These are phyloP conservation scores for Juglanconis juglandina DNA, from an alignment of 2,329 filamentous ascomycete genomes.

Conservation along the genomic window DNA sequence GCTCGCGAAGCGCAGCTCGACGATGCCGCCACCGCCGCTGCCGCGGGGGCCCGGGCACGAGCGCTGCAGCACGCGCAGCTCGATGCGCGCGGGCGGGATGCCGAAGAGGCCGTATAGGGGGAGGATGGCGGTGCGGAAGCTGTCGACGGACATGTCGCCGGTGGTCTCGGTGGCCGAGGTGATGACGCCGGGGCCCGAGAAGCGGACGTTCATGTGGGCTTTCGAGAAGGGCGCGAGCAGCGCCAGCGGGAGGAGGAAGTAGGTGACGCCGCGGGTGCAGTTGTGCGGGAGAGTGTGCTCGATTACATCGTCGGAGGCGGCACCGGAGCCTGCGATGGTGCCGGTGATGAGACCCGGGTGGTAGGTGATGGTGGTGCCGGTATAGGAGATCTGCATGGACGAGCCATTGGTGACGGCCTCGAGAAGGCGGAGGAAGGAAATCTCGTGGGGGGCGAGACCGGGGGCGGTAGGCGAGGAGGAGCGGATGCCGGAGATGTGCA, in stretches of 20 bases:
- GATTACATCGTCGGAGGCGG: slow-evolving; percentile 68
- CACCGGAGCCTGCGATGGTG: slow-evolving; percentile 70
- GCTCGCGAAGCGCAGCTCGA: slow-evolving; percentile 90
- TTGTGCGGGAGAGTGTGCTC: slow-evolving; percentile 75
- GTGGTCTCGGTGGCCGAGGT: slow-evolving; percentile 72
- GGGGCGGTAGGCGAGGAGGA: slow-evolving; percentile 80
- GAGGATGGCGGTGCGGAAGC: slow-evolving; percentile 86
- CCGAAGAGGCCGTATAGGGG: slow-evolving; percentile 89
- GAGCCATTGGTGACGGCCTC: slow-evolving; percentile 94
- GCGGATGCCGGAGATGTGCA: slow-evolving; percentile 93
- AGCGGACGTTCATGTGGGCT: slow-evolving; percentile 81
- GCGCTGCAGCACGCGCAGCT: slow-evolving; percentile 75
- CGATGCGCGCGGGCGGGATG: slow-evolving; percentile 74
- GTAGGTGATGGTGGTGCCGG: slow-evolving; percentile 88
- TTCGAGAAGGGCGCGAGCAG: slow-evolving; percentile 92
- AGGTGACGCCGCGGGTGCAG: slow-evolving; percentile 79
- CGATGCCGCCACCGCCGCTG: slow-evolving; percentile 79
- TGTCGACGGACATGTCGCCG: slow-evolving; percentile 88
- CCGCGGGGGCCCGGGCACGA: slow-evolving; percentile 75
- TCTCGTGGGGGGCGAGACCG: slow-evolving; percentile 86
- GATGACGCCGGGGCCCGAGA: slow-evolving; percentile 88
- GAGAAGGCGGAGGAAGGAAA: slow-evolving; percentile 91
- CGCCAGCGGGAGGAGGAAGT: slow-evolving; percentile 86
- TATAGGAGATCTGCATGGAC: slow-evolving; percentile 92
- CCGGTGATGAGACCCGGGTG: slow-evolving; percentile 90